phyloP scores from a whole-genome alignment of 306 rosid species.

The Prunus kanzakura region DNA sequence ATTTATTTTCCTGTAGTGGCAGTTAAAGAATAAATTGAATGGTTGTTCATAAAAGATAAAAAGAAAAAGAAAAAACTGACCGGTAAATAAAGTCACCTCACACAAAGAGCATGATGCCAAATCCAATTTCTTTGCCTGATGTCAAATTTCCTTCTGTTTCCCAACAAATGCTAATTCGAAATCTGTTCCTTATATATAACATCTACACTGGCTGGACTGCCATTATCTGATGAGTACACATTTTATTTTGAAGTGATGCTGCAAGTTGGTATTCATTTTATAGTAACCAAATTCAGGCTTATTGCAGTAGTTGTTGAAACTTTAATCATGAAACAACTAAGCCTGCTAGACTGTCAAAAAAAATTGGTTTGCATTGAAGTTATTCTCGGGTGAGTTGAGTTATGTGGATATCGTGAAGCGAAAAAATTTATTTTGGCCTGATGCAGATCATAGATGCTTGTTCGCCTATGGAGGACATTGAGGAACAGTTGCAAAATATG shows the following conservation, averaged over 20 bases:
- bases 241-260: background rate
- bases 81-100: background rate
- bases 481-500: constrained; percentile 64
- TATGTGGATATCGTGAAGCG: background rate
- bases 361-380: background rate
- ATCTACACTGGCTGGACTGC: background rate
- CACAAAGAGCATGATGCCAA: background rate
- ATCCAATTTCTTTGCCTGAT: background rate
- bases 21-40: too few relatives aligned
- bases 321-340: background rate
- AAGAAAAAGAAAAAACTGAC: background rate
- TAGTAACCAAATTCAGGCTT: background rate
- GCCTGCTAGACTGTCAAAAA: background rate
- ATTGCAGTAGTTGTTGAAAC: background rate
- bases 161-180: background rate
- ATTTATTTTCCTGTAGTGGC: too few relatives aligned
- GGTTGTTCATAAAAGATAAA: too few relatives aligned
- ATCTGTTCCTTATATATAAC: background rate
- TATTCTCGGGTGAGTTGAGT: background rate
- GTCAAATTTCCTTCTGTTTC: background rate
- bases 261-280: background rate
- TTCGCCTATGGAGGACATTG: constrained; percentile 67
- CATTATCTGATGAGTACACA: background rate
- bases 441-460: constrained; percentile 76
- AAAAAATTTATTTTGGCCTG: background rate